Base-by-base conservation (phyloP, 1,139 yeast genomes). In the Geotrichum reessii region DNA sequence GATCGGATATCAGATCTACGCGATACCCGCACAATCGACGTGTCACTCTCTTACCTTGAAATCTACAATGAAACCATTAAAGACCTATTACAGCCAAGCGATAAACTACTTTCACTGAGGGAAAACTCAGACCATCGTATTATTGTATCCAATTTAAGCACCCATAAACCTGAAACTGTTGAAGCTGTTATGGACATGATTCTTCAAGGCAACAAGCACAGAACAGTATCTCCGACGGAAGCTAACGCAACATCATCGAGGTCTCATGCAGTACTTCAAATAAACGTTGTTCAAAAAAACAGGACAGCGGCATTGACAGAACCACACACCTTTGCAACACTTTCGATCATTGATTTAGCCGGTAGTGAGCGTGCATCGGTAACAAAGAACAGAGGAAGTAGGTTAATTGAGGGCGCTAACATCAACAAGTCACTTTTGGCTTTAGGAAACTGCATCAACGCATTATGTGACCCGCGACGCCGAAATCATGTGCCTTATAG, bases 281-380 rank as follows among this genome's bases (percentile, higher is more conserved):
- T 92, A 47, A 86, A 86, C 66, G 82, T 92, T 7, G 74, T 81
- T 2, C 92, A 86, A 67, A 78, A 74, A 55, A 79, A 82, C 57
- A 76, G 86, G 59, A 81, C 87, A 0, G 85, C 86, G 0, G 89
- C 85, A 59, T 65, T 87, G 11, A 77, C 77, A 19, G 89, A 87
- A 67, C 81, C 83, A 48, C 92, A 85, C 63, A 82, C 85, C 0
- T 85, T 81, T 73, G 92, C 96, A 0, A 87, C 95, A 0, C 74
- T 92, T 37, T 86, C 95, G 0, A 86, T 92, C 42, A 91, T 92
- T 52, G 98, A 92, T 71, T 74, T 92, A 54, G 98, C 98, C 0
- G 98, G 98, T 2, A 87, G 96, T 73, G 98, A 92, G 74, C 76
- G 98, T 54, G 98, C 98, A 0, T 85, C 95, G 0, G 87, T 95